Evolutionary conservation across 305 asterid species (phyloP).

Genomic region (Salvia sclarea): DNA sequence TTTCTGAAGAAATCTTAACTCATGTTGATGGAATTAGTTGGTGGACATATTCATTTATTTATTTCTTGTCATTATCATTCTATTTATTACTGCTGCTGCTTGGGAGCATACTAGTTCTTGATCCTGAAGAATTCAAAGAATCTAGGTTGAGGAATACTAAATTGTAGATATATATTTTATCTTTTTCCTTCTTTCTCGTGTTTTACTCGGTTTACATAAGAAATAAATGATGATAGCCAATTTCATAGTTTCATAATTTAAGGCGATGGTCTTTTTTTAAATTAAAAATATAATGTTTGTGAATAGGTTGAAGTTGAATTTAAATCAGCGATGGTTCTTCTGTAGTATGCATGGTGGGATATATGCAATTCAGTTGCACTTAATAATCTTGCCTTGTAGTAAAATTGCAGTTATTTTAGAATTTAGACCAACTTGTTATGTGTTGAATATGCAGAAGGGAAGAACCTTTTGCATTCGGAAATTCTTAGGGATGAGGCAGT

Average conservation of each 20-base stretch:
- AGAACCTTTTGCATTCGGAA: slow-evolving; percentile 46
- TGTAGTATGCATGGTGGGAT: background rate
- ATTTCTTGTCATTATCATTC: slow-evolving; percentile 16
- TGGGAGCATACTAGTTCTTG: background rate
- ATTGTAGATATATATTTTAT: background rate
- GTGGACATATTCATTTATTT: slow-evolving; percentile 8
- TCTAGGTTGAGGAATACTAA: background rate
- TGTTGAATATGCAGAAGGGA: slow-evolving; percentile 44
- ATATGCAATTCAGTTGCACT: background rate
- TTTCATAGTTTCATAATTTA: background rate
- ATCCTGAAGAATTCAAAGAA: slow-evolving; percentile 9
- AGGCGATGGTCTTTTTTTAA: background rate
- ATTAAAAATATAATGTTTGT: background rate
- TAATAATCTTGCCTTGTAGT: background rate
- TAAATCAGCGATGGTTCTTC: background rate
- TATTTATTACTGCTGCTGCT: slow-evolving; percentile 1
- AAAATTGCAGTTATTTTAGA: slow-evolving; percentile 3
- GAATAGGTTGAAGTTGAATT: background rate
- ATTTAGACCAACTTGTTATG: slow-evolving; percentile 28
- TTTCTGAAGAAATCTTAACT: background rate
- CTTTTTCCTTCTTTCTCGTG: background rate
- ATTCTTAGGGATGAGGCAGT: slow-evolving; percentile 78
- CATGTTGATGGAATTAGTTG: background rate
- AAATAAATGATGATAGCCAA: background rate
- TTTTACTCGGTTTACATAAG: background rate